Percentiles rank a stretch among this genome's conserved stretches.
phyloP scores from a whole-genome alignment of 176 grass and related monocot genomes.

The Oryza glumipatula region DNA sequence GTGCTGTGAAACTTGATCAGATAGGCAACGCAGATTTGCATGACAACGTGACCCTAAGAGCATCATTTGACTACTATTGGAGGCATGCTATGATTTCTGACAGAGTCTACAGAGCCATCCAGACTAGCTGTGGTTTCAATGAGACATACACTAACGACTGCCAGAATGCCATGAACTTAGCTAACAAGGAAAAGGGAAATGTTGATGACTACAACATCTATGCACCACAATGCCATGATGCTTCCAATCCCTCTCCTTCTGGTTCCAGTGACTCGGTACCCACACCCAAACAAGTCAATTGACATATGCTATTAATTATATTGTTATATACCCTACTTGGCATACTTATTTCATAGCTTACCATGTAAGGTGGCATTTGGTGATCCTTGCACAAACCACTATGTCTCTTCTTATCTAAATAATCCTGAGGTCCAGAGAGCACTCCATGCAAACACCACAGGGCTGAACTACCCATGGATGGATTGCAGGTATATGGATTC shows the following conservation, averaged over 20 bases:
- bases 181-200: constrained; percentile 51
- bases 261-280: constrained; percentile 48
- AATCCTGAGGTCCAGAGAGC: constrained; percentile 59
- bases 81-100: constrained; percentile 75
- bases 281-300: constrained; percentile 20
- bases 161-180: constrained; percentile 50
- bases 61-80: constrained; percentile 64
- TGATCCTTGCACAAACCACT: constrained; percentile 63
- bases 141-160: constrained; percentile 46
- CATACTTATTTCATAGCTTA: constrained; percentile 31
- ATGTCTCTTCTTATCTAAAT: constrained; percentile 63
- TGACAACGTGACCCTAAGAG: constrained; percentile 48
- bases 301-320: neutral
- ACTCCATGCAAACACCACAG: constrained; percentile 53
- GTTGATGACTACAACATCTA: constrained; percentile 63
- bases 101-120: constrained; percentile 52
- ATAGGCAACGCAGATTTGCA: constrained; percentile 69
- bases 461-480: constrained; percentile 58
- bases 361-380: constrained; percentile 35
- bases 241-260: constrained; percentile 36
- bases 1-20: constrained; percentile 35
- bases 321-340: constrained; percentile 24
- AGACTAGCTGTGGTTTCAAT: constrained; percentile 55
- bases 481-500: constrained; percentile 52
- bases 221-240: constrained; percentile 40